Conservation (phyloP, 768 basidiomycete genomes). For the Suillus spraguei region DNA sequence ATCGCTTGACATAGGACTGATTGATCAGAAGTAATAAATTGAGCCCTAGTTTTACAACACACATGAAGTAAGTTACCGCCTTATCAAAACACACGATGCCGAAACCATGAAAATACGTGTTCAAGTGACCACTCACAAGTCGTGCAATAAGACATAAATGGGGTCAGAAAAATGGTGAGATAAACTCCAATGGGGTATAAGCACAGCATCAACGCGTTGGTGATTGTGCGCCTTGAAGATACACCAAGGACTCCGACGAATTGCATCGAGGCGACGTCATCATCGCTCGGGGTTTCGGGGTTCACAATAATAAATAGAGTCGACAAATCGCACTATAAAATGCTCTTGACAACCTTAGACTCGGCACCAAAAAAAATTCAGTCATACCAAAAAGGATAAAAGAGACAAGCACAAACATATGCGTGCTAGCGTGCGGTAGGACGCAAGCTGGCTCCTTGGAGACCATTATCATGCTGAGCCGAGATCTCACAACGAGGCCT, state of each 20-base stretch:
- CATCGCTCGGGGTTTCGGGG: neutral
- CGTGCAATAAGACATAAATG: neutral
- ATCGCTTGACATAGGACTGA: constrained; percentile 4
- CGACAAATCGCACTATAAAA: neutral
- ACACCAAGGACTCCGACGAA: neutral
- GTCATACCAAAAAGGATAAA: neutral
- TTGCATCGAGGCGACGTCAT: neutral
- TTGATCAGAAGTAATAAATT: neutral
- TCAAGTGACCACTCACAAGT: neutral
- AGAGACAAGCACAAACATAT: neutral
- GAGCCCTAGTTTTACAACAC: neutral
- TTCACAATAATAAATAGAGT: neutral
- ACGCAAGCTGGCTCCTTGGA: neutral
- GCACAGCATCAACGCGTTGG: neutral
- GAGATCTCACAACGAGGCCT: constrained; percentile 1
- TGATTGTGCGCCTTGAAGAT: neutral
- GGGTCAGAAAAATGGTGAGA: neutral
- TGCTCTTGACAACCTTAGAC: neutral
- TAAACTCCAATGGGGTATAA: neutral
- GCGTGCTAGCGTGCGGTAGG: neutral
- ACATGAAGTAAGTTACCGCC: neutral
- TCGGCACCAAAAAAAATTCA: neutral
- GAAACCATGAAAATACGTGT: neutral
- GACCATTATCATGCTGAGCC: neutral
- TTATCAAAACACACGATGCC: neutral